phyloP scores from a whole-genome alignment of 495 filamentous ascomycete genomes.

The Cercophora samala region DNA sequence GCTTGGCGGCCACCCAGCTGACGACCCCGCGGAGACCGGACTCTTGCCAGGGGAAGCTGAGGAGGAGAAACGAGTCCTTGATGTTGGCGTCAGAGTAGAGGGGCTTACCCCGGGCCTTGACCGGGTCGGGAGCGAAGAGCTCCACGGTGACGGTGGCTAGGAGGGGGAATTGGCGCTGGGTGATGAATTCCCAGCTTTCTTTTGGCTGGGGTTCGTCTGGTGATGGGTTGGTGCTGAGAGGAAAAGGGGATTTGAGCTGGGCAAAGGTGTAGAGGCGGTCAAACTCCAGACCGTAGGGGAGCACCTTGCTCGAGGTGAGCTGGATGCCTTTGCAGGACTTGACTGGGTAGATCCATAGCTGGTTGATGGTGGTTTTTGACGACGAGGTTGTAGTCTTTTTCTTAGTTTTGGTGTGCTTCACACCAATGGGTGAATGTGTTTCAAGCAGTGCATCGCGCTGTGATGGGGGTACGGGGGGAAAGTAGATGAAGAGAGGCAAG shows the following conservation, averaged over 20 bases:
- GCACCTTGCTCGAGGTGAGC: constrained; percentile 60
- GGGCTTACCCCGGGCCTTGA: constrained; percentile 42
- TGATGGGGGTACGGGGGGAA: constrained; percentile 44
- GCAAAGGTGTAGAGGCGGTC: constrained; percentile 86
- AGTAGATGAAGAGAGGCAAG: constrained; percentile 45
- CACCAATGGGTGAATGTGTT: constrained; percentile 42
- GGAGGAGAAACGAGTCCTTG: constrained; percentile 53
- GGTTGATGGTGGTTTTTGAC: constrained; percentile 55
- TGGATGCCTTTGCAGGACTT: constrained; percentile 86
- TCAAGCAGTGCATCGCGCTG: constrained; percentile 47
- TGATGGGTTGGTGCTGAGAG: constrained; percentile 36
- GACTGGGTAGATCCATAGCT: constrained; percentile 81
- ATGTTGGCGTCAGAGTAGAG: constrained; percentile 33
- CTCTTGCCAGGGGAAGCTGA: constrained; percentile 59
- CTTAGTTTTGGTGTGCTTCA: constrained; percentile 20
- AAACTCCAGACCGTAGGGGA: constrained; percentile 70
- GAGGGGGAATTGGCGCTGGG: constrained; percentile 68
- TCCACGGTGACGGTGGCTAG: constrained; percentile 73
- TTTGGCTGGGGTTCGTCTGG: constrained; percentile 41
- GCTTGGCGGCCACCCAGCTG: constrained; percentile 41
- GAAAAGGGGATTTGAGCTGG: constrained; percentile 57
- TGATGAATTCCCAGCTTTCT: constrained; percentile 73
- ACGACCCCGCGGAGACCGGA: constrained; percentile 41
- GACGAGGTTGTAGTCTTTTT: constrained; percentile 22
- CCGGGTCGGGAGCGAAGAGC: constrained; percentile 73